These are phyloP conservation scores for Oryza meyeriana DNA, from an alignment of 176 grass and related monocot species.

Conservation along the genomic window DNA sequence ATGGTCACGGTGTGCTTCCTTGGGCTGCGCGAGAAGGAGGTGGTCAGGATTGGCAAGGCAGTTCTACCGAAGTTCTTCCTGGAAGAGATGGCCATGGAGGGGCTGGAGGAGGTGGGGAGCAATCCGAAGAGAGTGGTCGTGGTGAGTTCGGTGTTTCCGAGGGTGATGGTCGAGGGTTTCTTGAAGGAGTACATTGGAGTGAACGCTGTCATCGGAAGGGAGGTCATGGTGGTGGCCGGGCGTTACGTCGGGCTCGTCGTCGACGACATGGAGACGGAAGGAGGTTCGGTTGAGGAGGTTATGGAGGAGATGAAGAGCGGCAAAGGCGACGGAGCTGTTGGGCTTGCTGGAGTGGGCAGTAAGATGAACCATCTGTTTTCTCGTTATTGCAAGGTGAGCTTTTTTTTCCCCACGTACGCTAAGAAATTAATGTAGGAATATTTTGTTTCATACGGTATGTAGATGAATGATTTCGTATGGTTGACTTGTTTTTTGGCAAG, in stretches of 20 bases:
- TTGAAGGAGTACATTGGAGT: conserved; percentile 63
- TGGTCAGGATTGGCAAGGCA: conserved; percentile 50
- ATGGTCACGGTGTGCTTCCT: conserved; percentile 66
- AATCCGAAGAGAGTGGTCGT: conserved; percentile 44
- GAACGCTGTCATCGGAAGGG: conserved; percentile 46
- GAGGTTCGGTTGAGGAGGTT: neutral
- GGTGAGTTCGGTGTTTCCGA: conserved; percentile 46
- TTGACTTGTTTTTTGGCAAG: neutral
- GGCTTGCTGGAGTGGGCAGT: conserved; percentile 9
- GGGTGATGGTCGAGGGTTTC: conserved; percentile 73
- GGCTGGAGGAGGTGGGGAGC: conserved; percentile 44
- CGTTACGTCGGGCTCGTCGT: conserved; percentile 34
- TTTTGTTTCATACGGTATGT: neutral
- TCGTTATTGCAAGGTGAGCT: conserved; percentile 33
- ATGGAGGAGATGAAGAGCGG: conserved; percentile 20
- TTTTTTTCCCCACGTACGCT: neutral
- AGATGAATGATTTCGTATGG: neutral
- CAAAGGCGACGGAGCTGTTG: conserved; percentile 17
- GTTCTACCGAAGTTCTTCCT: conserved; percentile 73
- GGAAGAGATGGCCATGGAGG: conserved; percentile 55
- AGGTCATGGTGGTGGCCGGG: conserved; percentile 36
- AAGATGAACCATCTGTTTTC: conserved; percentile 14
- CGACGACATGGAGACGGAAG: neutral
- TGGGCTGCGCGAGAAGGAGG: conserved; percentile 43
- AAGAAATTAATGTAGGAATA: neutral